phyloP scores from a whole-genome alignment of 2,329 filamentous ascomycete genomes.

The Trichophyton simii region DNA sequence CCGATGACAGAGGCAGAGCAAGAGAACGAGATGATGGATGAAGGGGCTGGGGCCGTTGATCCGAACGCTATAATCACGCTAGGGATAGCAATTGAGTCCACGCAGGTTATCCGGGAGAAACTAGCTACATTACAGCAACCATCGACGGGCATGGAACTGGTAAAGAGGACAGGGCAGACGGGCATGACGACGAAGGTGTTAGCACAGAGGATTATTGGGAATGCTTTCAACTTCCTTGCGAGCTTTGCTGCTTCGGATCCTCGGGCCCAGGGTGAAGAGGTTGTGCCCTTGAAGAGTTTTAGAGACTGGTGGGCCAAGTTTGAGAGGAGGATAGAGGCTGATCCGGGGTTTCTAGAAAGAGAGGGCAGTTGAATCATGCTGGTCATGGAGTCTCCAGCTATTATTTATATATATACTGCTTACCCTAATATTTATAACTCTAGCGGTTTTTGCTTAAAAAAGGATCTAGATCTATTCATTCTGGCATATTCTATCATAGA shows the following conservation, averaged over 20 bases:
- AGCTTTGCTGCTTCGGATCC: conserved; percentile 59
- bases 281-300: conserved; percentile 88
- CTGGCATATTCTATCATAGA: no score
- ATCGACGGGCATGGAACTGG: conserved; percentile 21
- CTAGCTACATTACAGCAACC: conserved; percentile 45
- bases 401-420: neutral
- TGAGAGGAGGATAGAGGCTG: conserved; percentile 68
- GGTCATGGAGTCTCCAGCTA: neutral
- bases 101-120: conserved; percentile 56
- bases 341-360: conserved; percentile 80
- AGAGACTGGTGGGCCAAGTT: conserved; percentile 98
- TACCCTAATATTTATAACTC: no score
- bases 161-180: conserved; percentile 18
- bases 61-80: conserved; percentile 49
- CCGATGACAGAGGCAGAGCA: conserved; percentile 24
- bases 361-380: conserved; percentile 20
- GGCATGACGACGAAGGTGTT: conserved; percentile 59
- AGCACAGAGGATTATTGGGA: conserved; percentile 87
- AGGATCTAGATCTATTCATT: no score
- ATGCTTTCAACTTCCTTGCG: conserved; percentile 92
- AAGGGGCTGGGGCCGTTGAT: conserved; percentile 25
- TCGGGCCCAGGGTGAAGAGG: conserved; percentile 53
- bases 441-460: no score
- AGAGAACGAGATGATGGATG: conserved; percentile 37
- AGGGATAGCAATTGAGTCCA: conserved; percentile 71